Evolutionary conservation across 495 filamentous ascomycete genomes (phyloP).

Genomic region (Aspergillus kassunensis): DNA sequence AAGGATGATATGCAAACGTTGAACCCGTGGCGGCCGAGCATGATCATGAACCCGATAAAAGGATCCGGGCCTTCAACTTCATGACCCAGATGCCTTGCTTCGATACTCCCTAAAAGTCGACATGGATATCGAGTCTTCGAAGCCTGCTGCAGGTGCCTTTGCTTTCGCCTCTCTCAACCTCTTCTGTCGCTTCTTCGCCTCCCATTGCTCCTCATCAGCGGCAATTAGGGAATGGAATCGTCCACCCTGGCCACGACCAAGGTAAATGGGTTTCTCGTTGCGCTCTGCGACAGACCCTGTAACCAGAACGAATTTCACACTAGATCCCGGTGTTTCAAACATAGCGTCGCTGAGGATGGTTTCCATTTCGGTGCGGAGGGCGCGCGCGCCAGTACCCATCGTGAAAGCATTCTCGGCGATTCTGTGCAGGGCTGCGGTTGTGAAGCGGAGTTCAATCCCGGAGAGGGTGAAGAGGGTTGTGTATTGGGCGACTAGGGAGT

Average conservation of each 20-base stretch:
- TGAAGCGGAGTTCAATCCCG: conserved; percentile 79
- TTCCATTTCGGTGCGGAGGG: conserved; percentile 85
- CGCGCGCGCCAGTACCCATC: conserved; percentile 86
- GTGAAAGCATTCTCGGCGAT: conserved; percentile 68
- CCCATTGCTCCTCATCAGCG: conserved; percentile 62
- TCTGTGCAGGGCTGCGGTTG: conserved; percentile 69
- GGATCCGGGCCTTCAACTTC: neutral
- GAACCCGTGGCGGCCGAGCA: no score
- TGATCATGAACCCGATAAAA: no score
- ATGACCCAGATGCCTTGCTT: conserved; percentile 29
- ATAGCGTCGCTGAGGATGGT: conserved; percentile 80
- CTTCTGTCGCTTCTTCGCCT: conserved; percentile 37
- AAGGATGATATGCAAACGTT: neutral
- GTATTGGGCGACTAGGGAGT: conserved; percentile 82
- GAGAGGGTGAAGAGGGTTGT: conserved; percentile 78
- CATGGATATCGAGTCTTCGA: conserved; percentile 22
- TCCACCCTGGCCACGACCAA: conserved; percentile 56
- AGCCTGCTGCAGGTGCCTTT: conserved; percentile 20
- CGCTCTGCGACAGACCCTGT: conserved; percentile 67
- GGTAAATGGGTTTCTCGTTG: conserved; percentile 57
- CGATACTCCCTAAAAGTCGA: conserved; percentile 57
- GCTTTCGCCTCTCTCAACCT: conserved; percentile 28
- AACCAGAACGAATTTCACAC: conserved; percentile 68
- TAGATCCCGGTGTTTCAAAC: conserved; percentile 81
- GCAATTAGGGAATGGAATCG: conserved; percentile 56